phyloP scores from a whole-genome alignment of 2,329 filamentous ascomycete genomes.

The Monilinia aucupariae region DNA sequence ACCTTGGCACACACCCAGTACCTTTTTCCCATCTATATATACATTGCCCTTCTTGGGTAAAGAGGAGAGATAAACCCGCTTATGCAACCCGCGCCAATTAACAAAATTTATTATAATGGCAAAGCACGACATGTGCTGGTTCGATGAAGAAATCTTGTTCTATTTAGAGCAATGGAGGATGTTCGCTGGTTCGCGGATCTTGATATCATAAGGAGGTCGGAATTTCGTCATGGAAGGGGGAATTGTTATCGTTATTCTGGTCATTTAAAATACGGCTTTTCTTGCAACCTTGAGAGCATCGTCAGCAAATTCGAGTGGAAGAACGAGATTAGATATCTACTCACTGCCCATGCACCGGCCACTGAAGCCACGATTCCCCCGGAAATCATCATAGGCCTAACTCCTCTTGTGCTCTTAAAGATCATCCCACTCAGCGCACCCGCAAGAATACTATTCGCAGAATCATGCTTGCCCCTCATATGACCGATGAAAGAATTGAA shows the following conservation, averaged over 20 bases:
- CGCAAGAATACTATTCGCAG: constrained; percentile 79
- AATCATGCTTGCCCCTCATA: constrained; percentile 78
- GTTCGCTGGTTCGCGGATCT: constrained; percentile 5
- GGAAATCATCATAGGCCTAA: constrained; percentile 91
- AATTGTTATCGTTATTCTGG: constrained; percentile 7
- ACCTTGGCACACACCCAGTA: constrained; percentile 19
- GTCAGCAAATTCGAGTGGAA: constrained; percentile 15
- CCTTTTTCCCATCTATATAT: constrained; percentile 32
- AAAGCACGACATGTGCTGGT: constrained; percentile 31
- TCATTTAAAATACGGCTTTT: constrained; percentile 44
- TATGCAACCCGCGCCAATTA: constrained; percentile 34
- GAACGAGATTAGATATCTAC: constrained; percentile 36
- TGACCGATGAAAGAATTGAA: constrained; percentile 81
- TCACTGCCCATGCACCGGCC: constrained; percentile 86
- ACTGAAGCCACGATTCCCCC: constrained; percentile 81
- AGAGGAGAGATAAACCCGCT: constrained; percentile 37
- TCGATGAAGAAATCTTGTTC: constrained; percentile 25
- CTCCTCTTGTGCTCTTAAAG: constrained; percentile 90
- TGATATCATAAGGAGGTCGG: constrained; percentile 10
- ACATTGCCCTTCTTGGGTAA: constrained; percentile 28
- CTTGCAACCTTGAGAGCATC: constrained; percentile 41
- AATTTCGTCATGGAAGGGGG: constrained; percentile 6
- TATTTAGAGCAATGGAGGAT: constrained; percentile 13
- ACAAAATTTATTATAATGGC: constrained; percentile 34
- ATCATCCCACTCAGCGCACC: constrained; percentile 86